These are phyloP conservation scores for Mycena filopes DNA, from an alignment of 768 basidiomycete species.

Conservation along the genomic window DNA sequence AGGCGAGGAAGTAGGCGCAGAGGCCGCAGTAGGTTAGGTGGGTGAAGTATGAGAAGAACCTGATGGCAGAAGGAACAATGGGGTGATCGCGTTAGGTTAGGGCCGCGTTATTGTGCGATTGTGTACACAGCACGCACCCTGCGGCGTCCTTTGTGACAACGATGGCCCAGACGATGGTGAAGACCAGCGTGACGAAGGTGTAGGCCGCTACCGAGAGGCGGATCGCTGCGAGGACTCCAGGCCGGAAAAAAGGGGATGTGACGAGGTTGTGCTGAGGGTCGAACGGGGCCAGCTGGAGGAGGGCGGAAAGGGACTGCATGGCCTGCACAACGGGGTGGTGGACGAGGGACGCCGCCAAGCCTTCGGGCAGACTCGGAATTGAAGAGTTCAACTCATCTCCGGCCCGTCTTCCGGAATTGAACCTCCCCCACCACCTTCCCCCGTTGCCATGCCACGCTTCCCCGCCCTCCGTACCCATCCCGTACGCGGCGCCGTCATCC, in stretches of 20 bases:
- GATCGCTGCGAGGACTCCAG: slow-evolving; percentile 47
- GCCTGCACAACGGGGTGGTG: slow-evolving; percentile 28
- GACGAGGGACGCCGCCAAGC: too few species aligned
- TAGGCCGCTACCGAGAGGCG: slow-evolving; percentile 54
- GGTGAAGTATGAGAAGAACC: slow-evolving; percentile 61
- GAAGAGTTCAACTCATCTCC: too few species aligned
- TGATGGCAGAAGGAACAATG: slow-evolving; percentile 36
- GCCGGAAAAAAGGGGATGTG: slow-evolving; percentile 54
- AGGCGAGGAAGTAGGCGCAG: slow-evolving; percentile 56
- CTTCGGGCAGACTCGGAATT: too few species aligned
- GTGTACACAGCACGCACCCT: slow-evolving; percentile 35
- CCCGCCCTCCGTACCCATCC: too few species aligned
- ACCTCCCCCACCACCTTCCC: too few species aligned
- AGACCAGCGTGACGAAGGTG: slow-evolving; percentile 42
- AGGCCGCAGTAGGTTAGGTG: slow-evolving; percentile 56
- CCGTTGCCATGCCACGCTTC: too few species aligned
- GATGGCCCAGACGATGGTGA: slow-evolving; percentile 38
- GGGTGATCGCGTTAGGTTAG: slow-evolving; percentile 1
- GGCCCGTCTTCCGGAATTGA: too few species aligned
- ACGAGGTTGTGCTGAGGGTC: slow-evolving; percentile 52
- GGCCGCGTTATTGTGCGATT: background rate
- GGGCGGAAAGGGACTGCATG: slow-evolving; percentile 26
- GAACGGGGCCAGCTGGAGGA: slow-evolving; percentile 44
- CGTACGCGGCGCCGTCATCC: too few species aligned
- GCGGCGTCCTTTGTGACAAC: slow-evolving; percentile 38